Evolutionary conservation across 164 flowering plant genomes (phyloP), one percentile per base, ranked within the genome.

Genomic region (Magnolia changhungtana): DNA sequence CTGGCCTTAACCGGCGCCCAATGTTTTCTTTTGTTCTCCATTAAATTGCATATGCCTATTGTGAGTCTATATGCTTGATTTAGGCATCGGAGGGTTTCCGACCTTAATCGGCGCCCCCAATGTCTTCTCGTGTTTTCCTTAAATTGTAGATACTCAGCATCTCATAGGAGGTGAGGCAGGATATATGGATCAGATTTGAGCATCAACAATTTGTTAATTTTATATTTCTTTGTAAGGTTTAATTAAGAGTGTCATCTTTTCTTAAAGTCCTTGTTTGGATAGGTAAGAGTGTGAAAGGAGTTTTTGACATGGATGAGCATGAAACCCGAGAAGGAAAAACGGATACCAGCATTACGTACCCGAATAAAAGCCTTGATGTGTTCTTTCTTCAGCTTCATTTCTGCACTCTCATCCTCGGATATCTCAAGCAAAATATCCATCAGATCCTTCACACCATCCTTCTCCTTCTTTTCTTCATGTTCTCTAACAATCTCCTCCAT

Each of bases 331-430:
- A 37, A 66, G 7, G 24, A 21, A 21, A 13, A 27, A 11, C 11
- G 19, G 31, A 21, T 66, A 6, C 76, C 13, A 27, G 45, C 18
- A 1, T 27, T 27, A 27, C 16, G 77, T 86, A 90, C 96, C 91
- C 86, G 37, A 31, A 88, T 74, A n/a, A 90, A 73, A 16, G 88
- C 91, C 72, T 91, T 91, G 73, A 91, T 85, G 71, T 89, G 83
- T 29, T 82, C 80, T 74, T 84, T 83, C 1, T 84, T 89, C 2
- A 91, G 20, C 51, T 74, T 81, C 49, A 90, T 72, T 71, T 89
- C 92, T 16, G 86, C 64, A 16, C 70, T 78, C 9, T 82, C 80
- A 61, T 87, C 83, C 24, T 89, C 87, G 14, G 74, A 31, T 23
- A 80, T 72, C 71, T 86, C 88, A 2, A 90, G 88, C 55, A 92